phyloP scores from a whole-genome alignment of 2,329 filamentous ascomycete species.

The Sarocladium oryzae region DNA sequence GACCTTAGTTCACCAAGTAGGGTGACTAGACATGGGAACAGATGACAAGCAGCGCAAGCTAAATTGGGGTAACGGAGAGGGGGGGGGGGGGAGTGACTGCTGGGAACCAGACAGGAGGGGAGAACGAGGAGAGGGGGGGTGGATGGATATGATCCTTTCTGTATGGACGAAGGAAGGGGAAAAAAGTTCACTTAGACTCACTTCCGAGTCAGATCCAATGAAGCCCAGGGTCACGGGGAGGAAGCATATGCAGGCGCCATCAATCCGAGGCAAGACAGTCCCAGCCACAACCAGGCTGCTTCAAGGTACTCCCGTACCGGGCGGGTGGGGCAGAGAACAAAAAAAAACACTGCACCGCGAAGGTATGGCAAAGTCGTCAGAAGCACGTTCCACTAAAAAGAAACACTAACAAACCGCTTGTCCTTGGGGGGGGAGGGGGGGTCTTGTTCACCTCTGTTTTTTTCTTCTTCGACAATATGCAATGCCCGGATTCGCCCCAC shows the following conservation, averaged over 20 bases:
- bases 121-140: not conserved
- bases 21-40: no score
- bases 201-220: no score
- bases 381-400: constrained; percentile 8
- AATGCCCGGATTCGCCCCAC: not conserved
- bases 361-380: constrained; percentile 1
- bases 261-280: constrained; percentile 3
- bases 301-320: not conserved
- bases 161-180: no score
- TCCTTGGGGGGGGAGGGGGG: no score
- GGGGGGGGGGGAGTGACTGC: no score
- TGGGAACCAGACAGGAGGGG: not conserved
- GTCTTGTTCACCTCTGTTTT: no score
- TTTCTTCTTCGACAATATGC: not conserved
- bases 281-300: not conserved
- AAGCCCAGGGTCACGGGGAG: not conserved
- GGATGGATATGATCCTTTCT: no score
- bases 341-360: no score
- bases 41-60: not conserved
- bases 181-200: no score
- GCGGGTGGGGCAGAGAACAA: no score
- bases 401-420: not conserved
- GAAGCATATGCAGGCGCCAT: constrained; percentile 7
- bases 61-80: not conserved
- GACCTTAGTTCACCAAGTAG: no score